Percentiles rank a stretch among this genome's conserved stretches.
These are phyloP conservation scores for Trichoderma guizhouense DNA, from an alignment of 2,329 filamentous ascomycete species.

Conservation along the genomic window DNA sequence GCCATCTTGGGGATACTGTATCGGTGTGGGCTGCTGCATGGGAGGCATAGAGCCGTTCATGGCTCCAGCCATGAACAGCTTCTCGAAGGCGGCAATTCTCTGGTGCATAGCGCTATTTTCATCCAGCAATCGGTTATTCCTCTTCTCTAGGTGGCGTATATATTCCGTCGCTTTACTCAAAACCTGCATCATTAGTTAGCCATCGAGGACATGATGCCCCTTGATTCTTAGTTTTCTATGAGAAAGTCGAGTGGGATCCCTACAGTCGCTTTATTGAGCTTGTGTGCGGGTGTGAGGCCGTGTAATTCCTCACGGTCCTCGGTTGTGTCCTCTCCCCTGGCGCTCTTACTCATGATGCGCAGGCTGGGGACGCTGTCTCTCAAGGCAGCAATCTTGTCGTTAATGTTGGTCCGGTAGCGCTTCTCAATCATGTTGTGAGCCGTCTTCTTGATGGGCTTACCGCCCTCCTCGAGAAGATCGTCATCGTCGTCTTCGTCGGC, in stretches of 20 bases:
- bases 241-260: conserved; percentile 15
- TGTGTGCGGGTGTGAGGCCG: conserved; percentile 81
- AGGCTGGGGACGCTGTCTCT: conserved; percentile 89
- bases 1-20: conserved; percentile 44
- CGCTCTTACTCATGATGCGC: conserved; percentile 75
- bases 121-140: conserved; percentile 76
- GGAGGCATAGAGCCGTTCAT: conserved; percentile 59
- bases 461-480: conserved; percentile 58
- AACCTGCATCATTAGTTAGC: conserved; percentile 45
- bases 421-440: conserved; percentile 99
- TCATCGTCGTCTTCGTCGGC: conserved; percentile 45
- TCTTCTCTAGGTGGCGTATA: conserved; percentile 88
- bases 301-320: conserved; percentile 72
- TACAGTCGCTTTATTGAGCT: conserved; percentile 95
- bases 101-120: conserved; percentile 79
- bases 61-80: conserved; percentile 75
- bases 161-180: conserved; percentile 95
- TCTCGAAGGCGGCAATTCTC: conserved; percentile 70
- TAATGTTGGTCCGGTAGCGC: conserved; percentile 90
- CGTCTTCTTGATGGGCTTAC: conserved; percentile 73
- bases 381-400: conserved; percentile 92
- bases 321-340: conserved; percentile 63
- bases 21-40: conserved; percentile 52
- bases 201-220: background rate
- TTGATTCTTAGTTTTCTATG: background rate